Conservation (phyloP, 345 rosid species). For the Syzygium oleosum region DNA sequence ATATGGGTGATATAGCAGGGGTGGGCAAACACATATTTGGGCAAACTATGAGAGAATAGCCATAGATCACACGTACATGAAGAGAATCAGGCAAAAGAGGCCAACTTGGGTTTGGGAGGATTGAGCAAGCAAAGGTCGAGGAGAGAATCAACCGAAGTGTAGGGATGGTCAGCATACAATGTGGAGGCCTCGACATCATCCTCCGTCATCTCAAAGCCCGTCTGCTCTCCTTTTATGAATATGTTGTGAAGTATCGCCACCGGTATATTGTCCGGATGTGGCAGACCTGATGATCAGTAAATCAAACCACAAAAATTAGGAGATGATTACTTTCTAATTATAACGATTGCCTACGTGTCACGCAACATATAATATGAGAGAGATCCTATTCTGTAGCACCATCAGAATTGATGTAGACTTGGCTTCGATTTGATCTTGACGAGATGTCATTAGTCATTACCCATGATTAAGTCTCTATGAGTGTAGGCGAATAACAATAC, state of each 20-base stretch:
- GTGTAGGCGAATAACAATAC: too few relatives aligned
- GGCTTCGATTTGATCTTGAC: neutral
- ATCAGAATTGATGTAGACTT: neutral
- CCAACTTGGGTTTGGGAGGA: slow-evolving; percentile 14
- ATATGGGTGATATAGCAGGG: neutral
- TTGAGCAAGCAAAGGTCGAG: slow-evolving; percentile 17
- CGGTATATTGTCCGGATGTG: slow-evolving; percentile 16
- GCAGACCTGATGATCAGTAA: slow-evolving; percentile 1
- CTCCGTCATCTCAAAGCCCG: slow-evolving; percentile 15
- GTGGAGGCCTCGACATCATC: slow-evolving; percentile 29
- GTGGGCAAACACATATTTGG: neutral
- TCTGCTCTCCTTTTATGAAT: slow-evolving; percentile 31
- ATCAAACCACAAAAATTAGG: neutral
- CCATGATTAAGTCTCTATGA: neutral
- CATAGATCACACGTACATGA: neutral
- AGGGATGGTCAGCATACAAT: slow-evolving; percentile 22
- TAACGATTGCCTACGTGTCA: neutral
- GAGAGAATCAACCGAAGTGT: slow-evolving; percentile 20
- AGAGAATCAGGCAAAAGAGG: slow-evolving; percentile 13
- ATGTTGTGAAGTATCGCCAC: slow-evolving; percentile 23
- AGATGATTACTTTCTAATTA: neutral
- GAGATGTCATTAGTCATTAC: neutral
- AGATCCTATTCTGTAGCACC: neutral
- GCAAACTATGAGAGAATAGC: neutral
- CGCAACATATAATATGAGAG: neutral